Evolutionary conservation across 805 yeast species (phyloP).

Genomic region (Pichia thaimueangensis): DNA sequence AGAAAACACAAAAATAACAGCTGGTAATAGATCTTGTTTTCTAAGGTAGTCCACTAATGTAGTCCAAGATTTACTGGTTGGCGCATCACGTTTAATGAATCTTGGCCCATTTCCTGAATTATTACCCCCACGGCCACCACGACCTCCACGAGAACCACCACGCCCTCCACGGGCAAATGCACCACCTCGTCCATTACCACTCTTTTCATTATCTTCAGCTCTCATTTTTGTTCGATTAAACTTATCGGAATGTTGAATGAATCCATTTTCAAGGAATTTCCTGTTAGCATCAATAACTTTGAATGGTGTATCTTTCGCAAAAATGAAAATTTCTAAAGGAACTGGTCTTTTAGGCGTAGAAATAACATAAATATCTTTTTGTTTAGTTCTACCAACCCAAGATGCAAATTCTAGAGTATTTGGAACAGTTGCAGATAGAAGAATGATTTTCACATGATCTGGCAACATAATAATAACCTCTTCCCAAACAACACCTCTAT

Average conservation of each 20-base stretch:
- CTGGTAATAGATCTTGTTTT: slow-evolving; percentile 72
- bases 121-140: slow-evolving; percentile 22
- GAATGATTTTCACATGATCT: slow-evolving; percentile 91
- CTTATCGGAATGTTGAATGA: slow-evolving; percentile 50
- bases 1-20: slow-evolving; percentile 88
- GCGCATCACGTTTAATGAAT: slow-evolving; percentile 50
- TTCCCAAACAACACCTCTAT: slow-evolving; percentile 99
- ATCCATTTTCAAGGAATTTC: slow-evolving; percentile 60
- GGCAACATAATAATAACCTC: slow-evolving; percentile 94
- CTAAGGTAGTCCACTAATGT: slow-evolving; percentile 66
- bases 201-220: slow-evolving; percentile 24
- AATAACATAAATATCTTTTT: slow-evolving; percentile 91
- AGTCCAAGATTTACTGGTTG: slow-evolving; percentile 74
- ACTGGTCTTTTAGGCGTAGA: slow-evolving; percentile 96
- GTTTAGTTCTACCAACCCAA: slow-evolving; percentile 97
- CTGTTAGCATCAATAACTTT: slow-evolving; percentile 73
- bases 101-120: slow-evolving; percentile 27
- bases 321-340: slow-evolving; percentile 79
- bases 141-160: slow-evolving; percentile 24
- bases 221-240: slow-evolving; percentile 42
- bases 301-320: slow-evolving; percentile 70
- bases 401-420: slow-evolving; percentile 95
- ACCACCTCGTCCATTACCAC: slow-evolving; percentile 23
- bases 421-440: slow-evolving; percentile 97
- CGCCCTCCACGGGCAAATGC: slow-evolving; percentile 28